These are phyloP conservation scores for Pisolithus sp. DNA, from an alignment of 768 basidiomycete species.

Conservation along the genomic window DNA sequence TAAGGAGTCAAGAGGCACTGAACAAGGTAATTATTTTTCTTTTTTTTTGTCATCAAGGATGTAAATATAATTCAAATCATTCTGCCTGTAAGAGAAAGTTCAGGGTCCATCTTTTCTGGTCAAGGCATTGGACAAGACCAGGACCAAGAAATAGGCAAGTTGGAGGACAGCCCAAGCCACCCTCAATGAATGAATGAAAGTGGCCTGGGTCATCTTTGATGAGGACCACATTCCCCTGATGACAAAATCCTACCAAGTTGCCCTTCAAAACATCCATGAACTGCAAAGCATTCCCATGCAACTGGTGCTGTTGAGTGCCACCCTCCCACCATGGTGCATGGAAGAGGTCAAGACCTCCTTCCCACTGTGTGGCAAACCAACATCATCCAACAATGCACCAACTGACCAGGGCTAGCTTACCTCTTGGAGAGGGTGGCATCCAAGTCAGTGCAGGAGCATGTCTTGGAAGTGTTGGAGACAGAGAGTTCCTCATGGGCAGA, in stretches of 20 bases:
- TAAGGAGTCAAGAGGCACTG: neutral
- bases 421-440: neutral
- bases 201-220: slow-evolving; percentile 14
- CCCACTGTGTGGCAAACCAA: neutral
- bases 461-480: neutral
- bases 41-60: too few relatives aligned
- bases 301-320: slow-evolving; percentile 15
- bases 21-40: too few relatives aligned
- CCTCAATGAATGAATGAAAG: neutral
- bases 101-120: too few relatives aligned
- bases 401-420: slow-evolving; percentile 9
- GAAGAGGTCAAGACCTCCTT: slow-evolving; percentile 1
- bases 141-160: too few relatives aligned
- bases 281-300: slow-evolving; percentile 11
- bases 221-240: slow-evolving; percentile 14
- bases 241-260: slow-evolving; percentile 5
- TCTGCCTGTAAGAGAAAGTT: too few relatives aligned
- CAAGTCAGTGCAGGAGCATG: too few relatives aligned
- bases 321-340: neutral
- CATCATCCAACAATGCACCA: neutral
- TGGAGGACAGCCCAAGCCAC: slow-evolving; percentile 8
- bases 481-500: neutral
- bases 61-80: too few relatives aligned
- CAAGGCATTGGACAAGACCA: too few relatives aligned
- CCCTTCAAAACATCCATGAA: slow-evolving; percentile 5